Evolutionary conservation across 495 filamentous ascomycete genomes (phyloP), one percentile per base, ranked within the genome.

Genomic region (Apodospora peruviana): DNA sequence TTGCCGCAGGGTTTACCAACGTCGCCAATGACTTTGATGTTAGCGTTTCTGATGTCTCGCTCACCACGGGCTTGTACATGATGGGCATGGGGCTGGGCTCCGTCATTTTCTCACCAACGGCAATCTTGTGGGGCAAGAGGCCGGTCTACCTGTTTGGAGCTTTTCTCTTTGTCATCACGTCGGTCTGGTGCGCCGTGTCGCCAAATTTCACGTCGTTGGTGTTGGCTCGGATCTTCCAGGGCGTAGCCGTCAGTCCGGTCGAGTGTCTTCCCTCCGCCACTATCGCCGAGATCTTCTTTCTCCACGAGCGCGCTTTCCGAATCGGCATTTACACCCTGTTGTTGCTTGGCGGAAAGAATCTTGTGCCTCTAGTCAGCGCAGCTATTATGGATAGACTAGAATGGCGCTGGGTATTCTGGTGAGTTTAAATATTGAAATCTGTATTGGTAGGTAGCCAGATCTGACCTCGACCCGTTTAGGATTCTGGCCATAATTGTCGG

Each of bases 361-460:
- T 98, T 34, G 77, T 96, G 16, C 93, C 93, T 14, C 65, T 97
- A 42, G 86, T 89, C 7, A 91, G 87, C 65, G 93, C 93, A 11
- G 90, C 75, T 10, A 86, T 98, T 43, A 94, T 96, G 39, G 73
- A 87, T 45, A 67, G 72, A 2, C 61, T 88, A 34, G 79, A 79
- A 2, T 98, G 93, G 93, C 83, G 90, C 56, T 96, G 91, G 91
- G 87, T 90, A 0, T 93, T 93, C 60, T 95, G 88, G 85, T 86
- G 67, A 67, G 80, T 64, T 20, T 19, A 39, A 38, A 4, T 1
- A 7, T 39, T 25, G n/a, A n/a, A n/a, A n/a, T n/a, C n/a, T n/a
- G n/a, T n/a, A n/a, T n/a, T n/a, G n/a, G n/a, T n/a, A n/a, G n/a
- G n/a, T n/a, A n/a, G n/a, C n/a, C n/a, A n/a, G n/a, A n/a, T n/a